Conservation (phyloP, 441 rosid species). For the Sinapis alba region DNA sequence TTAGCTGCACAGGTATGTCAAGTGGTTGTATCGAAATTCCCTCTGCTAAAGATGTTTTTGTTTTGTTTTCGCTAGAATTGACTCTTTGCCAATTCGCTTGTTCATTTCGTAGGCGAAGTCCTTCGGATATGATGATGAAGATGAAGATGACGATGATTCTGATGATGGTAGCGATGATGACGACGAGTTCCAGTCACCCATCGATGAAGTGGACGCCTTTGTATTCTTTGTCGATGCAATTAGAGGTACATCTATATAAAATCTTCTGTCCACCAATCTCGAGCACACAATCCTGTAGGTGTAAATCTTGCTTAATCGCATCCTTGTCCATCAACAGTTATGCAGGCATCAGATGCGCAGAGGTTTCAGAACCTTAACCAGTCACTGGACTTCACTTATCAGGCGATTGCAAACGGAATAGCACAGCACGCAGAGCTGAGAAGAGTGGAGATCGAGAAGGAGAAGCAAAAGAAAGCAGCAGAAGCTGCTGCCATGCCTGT, state of each 20-base stretch:
- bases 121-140: slow-evolving; percentile 58
- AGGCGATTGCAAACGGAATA: slow-evolving; percentile 85
- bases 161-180: slow-evolving; percentile 88
- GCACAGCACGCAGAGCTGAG: slow-evolving; percentile 95
- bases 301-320: background rate
- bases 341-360: slow-evolving; percentile 77
- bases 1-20: slow-evolving; percentile 82
- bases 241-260: slow-evolving; percentile 53
- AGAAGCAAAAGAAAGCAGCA: slow-evolving; percentile 73
- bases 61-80: background rate
- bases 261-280: background rate
- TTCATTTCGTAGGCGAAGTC: slow-evolving; percentile 55
- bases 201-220: slow-evolving; percentile 96
- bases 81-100: slow-evolving; percentile 8
- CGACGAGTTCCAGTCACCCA: slow-evolving; percentile 92
- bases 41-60: background rate
- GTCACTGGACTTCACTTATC: slow-evolving; percentile 80
- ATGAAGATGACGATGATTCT: slow-evolving; percentile 54
- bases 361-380: slow-evolving; percentile 87
- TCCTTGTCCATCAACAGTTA: slow-evolving; percentile 43
- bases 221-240: slow-evolving; percentile 83
- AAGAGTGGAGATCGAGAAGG: slow-evolving; percentile 88
- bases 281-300: background rate
- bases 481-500: slow-evolving; percentile 42
- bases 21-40: slow-evolving; percentile 3